A percentile compares a stretch with the other conserved stretches of the same genome.
These are phyloP conservation scores for Rhododendron ovatum DNA, from an alignment of 148 eudicot genomes.

Conservation along the genomic window DNA sequence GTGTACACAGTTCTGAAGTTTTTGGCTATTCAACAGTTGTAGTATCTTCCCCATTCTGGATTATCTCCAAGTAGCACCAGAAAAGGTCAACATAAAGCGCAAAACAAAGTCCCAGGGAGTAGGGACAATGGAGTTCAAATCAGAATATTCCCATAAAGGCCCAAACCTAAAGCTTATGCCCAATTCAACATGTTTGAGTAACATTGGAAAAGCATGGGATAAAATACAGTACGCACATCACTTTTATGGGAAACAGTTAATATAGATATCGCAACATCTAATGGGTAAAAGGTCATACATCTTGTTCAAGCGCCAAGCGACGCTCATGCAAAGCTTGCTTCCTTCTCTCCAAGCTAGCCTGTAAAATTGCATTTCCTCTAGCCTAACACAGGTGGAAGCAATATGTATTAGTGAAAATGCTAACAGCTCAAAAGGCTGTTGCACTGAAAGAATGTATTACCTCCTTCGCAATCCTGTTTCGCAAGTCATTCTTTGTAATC, in stretches of 20 bases:
- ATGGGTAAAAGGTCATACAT: slow-evolving; percentile 39
- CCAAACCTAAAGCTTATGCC: neutral
- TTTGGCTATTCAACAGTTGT: neutral
- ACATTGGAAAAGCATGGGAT: neutral
- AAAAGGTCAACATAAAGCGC: neutral
- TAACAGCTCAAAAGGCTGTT: neutral
- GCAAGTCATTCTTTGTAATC: slow-evolving; percentile 83
- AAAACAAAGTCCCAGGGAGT: neutral
- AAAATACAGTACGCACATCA: neutral
- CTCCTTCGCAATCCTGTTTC: slow-evolving; percentile 91
- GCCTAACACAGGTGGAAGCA: slow-evolving; percentile 46
- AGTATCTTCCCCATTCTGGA: neutral
- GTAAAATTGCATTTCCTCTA: slow-evolving; percentile 92
- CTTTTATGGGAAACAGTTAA: neutral
- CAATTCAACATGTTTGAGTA: neutral
- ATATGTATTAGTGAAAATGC: slow-evolving; percentile 11
- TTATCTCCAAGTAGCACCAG: neutral
- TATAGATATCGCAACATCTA: neutral
- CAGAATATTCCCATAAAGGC: neutral
- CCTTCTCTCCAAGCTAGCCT: slow-evolving; percentile 98
- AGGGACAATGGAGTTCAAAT: neutral
- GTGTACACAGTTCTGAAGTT: neutral
- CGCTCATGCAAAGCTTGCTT: slow-evolving; percentile 99
- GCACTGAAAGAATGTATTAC: slow-evolving; percentile 27
- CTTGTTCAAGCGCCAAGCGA: slow-evolving; percentile 98